Evolutionary conservation across 148 eudicot genomes (phyloP), one percentile per base, ranked within the genome.

Genomic region (Rhododendron kiyosumense): DNA sequence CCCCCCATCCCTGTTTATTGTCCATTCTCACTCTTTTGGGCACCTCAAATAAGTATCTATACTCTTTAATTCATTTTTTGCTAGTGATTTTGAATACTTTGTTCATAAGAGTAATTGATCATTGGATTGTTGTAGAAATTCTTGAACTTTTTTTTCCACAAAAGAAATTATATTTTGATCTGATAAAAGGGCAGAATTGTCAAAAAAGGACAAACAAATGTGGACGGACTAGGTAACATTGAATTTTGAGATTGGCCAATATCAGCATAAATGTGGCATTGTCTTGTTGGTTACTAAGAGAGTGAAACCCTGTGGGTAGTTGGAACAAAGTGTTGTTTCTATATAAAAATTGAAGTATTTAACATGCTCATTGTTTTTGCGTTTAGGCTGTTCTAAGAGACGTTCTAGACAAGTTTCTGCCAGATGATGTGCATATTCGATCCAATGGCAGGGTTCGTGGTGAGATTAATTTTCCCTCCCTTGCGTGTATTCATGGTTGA

Each of bases 391-490:
- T 97, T 89, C 98, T 97, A 34, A 93, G 96, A 89, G 98, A 93
- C 26, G 69, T 95, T 85, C 98, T 97, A 82, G 92, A 88, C 38
- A 84, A 91, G 71, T 93, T 94, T 86, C 88, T 97, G 69, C 99
- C 98, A 13, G 94, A 93, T 78, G 99, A 97, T 90, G 90, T 88
- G 86, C 98, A 95, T 88, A 88, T 85, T 84, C 93, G 95, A 85
- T 94, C 93, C 89, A 97, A 89, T 90, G 99, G 99, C 52, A 94
- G 98, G 88, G 94, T 97, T 83, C 95, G 98, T 83, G 97, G 99
- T 97, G 88, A 91, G 96, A 79, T n/a, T 82, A 46, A 13, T 26
- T 84, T 17, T 86, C 65, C 48, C 34, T 65, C 54, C 54, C 5
- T 3, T 13, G 65, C 14, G 26, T 32, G 28, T 46, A 13, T 87